Conservation (phyloP, 1,139 yeast species). For the Lodderomyces margitis region DNA sequence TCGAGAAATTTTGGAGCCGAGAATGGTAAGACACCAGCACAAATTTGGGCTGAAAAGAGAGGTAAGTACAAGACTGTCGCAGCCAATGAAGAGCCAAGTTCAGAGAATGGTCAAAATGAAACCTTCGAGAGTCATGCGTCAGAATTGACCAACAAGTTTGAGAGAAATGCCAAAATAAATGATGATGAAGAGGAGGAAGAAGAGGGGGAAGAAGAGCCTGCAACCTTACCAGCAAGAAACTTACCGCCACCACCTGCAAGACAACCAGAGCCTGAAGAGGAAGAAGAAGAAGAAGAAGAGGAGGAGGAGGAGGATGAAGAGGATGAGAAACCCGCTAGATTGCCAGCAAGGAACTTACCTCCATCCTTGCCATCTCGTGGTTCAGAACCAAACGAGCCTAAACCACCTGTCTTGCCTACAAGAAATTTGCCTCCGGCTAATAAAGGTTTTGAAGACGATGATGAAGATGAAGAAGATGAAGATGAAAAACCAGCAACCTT, state of each 20-base stretch:
- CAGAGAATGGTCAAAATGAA: slow-evolving; percentile 12
- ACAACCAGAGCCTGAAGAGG: slow-evolving; percentile 13
- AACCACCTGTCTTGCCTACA: slow-evolving; percentile 14
- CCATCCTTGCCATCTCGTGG: slow-evolving; percentile 14
- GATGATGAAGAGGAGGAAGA: slow-evolving; percentile 17
- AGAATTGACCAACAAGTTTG: slow-evolving; percentile 21
- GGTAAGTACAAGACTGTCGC: slow-evolving; percentile 55
- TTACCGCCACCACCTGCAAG: slow-evolving; percentile 23
- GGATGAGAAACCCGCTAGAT: slow-evolving; percentile 17
- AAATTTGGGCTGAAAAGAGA: slow-evolving; percentile 90
- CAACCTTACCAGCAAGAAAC: slow-evolving; percentile 21
- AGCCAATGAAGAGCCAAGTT: slow-evolving; percentile 22
- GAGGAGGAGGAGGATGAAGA: slow-evolving; percentile 19
- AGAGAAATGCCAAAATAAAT: slow-evolving; percentile 17
- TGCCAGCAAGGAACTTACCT: slow-evolving; percentile 21
- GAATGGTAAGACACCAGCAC: slow-evolving; percentile 91
- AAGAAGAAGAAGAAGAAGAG: slow-evolving; percentile 19
- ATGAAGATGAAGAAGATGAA: slow-evolving; percentile 21
- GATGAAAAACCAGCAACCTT: slow-evolving; percentile 18
- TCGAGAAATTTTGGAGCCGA: slow-evolving; percentile 69
- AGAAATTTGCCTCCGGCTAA: slow-evolving; percentile 24
- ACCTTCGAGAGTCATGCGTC: slow-evolving; percentile 11
- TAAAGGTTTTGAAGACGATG: slow-evolving; percentile 16
- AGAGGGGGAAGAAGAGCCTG: slow-evolving; percentile 19
- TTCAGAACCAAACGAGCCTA: slow-evolving; percentile 10